These are phyloP conservation scores for Gossypium longicalyx DNA, from an alignment of 345 rosid genomes.

Conservation along the genomic window DNA sequence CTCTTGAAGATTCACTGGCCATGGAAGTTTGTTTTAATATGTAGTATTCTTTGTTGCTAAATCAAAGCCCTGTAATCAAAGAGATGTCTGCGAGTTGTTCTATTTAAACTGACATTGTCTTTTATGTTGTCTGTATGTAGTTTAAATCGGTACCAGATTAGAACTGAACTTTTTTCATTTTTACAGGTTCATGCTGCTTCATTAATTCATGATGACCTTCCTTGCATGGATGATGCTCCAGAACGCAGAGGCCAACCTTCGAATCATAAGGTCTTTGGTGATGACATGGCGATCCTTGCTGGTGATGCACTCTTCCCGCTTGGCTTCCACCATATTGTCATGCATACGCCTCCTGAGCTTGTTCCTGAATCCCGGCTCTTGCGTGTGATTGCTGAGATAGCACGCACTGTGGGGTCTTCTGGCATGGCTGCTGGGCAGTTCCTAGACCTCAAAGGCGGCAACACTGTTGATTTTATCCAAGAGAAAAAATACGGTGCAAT, in stretches of 20 bases:
- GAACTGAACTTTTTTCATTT: conserved; percentile 8
- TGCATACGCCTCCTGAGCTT: conserved; percentile 58
- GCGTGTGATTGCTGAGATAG: conserved; percentile 79
- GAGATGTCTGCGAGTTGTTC: neutral
- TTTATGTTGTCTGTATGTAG: neutral
- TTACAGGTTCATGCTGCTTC: conserved; percentile 84
- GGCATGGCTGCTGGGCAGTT: conserved; percentile 99
- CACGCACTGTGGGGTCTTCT: conserved; percentile 84
- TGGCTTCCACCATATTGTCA: conserved; percentile 82
- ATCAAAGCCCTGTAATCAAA: no score
- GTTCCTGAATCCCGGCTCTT: conserved; percentile 64
- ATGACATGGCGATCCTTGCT: conserved; percentile 86
- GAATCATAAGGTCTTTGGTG: conserved; percentile 69
- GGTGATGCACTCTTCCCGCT: conserved; percentile 98
- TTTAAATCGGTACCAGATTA: neutral
- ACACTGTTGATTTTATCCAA: conserved; percentile 52
- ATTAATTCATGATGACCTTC: conserved; percentile 88
- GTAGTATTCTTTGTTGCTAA: neutral
- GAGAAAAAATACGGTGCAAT: conserved; percentile 89
- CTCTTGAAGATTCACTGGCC: neutral
- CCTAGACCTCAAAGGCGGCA: conserved; percentile 76
- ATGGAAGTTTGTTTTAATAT: neutral
- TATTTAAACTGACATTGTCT: neutral
- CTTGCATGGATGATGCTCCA: conserved; percentile 89
- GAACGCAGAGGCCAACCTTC: conserved; percentile 86